phyloP scores from a whole-genome alignment of 2,329 filamentous ascomycete genomes.

The Paraphaeosphaeria sporulosa region DNA sequence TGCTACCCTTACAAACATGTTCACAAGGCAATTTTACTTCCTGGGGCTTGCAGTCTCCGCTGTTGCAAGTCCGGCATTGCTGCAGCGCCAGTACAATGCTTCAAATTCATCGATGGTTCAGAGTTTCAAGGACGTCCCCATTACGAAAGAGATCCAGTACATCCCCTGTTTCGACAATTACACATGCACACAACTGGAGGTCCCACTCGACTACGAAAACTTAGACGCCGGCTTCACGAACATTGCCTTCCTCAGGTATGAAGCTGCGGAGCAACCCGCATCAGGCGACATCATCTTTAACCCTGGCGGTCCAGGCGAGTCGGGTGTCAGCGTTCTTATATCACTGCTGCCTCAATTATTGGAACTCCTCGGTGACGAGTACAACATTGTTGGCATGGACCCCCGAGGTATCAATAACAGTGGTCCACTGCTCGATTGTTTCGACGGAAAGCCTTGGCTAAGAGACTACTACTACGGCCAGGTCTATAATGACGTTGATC shows the following conservation, averaged over 20 bases:
- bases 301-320: constrained; percentile 55
- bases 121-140: constrained; percentile 14
- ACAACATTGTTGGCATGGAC: constrained; percentile 52
- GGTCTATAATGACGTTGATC: background rate
- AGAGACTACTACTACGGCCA: constrained; percentile 10
- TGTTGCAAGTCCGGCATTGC: background rate
- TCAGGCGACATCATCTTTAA: constrained; percentile 51
- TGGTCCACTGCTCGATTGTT: constrained; percentile 40
- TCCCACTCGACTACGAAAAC: constrained; percentile 54
- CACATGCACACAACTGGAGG: constrained; percentile 58
- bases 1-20: background rate
- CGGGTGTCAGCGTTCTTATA: constrained; percentile 39
- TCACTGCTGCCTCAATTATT: constrained; percentile 5
- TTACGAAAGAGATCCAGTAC: constrained; percentile 13
- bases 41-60: constrained; percentile 1
- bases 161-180: constrained; percentile 53
- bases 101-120: background rate
- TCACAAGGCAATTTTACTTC: background rate
- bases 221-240: constrained; percentile 35
- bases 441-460: constrained; percentile 22
- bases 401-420: constrained; percentile 51
- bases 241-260: constrained; percentile 50
- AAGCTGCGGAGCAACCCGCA: constrained; percentile 50
- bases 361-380: constrained; percentile 33
- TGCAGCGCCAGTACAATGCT: constrained; percentile 1